Conservation (phyloP, 139 green algal species). For the Trebouxia sp. region DNA sequence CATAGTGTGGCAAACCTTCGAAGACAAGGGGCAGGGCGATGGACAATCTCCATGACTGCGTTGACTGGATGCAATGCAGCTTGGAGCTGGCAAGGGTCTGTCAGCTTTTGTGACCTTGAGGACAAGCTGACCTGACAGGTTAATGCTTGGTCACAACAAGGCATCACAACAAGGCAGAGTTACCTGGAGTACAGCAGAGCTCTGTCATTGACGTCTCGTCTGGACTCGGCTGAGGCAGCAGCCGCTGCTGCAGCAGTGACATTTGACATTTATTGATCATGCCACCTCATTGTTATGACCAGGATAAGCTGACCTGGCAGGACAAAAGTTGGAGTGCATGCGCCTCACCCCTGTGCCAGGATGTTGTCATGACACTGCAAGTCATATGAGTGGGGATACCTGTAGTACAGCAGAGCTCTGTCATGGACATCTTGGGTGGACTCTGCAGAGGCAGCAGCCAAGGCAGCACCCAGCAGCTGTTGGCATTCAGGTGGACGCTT, state of each 20-base stretch:
- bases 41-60: no score
- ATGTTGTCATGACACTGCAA: no score
- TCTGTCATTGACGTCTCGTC: conserved; percentile 87
- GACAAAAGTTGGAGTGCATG: neutral
- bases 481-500: conserved; percentile 81
- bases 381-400: conserved; percentile 36
- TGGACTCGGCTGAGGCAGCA: conserved; percentile 60
- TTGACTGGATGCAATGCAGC: no score
- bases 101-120: no score
- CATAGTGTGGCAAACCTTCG: no score
- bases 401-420: conserved; percentile 89
- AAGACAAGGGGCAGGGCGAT: no score
- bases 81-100: no score
- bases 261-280: no score
- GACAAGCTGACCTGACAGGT: neutral
- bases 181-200: conserved; percentile 91
- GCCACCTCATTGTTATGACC: no score
- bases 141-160: neutral
- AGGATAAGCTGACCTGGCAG: neutral
- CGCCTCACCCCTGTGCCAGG: neutral
- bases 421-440: conserved; percentile 85
- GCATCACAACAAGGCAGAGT: neutral
- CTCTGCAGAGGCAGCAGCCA: conserved; percentile 69
- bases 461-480: conserved; percentile 55
- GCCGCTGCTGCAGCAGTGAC: conserved; percentile 50